A percentile compares a stretch with the other conserved stretches of the same genome.
phyloP scores from a whole-genome alignment of 2,329 filamentous ascomycete species.

The Tricladium varicosporioides region DNA sequence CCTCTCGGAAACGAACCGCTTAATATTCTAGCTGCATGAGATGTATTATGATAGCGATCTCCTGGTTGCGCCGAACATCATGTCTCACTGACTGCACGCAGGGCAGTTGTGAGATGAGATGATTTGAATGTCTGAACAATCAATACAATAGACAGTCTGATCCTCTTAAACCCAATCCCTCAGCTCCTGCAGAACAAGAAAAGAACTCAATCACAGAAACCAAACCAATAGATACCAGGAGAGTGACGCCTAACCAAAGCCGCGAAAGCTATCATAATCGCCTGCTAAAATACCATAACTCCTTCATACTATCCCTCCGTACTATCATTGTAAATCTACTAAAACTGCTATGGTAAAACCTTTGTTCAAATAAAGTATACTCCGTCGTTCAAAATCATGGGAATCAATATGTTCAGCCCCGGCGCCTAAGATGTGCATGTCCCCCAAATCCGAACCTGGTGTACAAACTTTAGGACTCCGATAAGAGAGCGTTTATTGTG shows the following conservation, averaged over 20 bases:
- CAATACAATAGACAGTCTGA: neutral
- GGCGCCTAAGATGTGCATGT: conserved; percentile 25
- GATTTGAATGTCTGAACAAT: conserved; percentile 1
- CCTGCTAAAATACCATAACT: conserved; percentile 25
- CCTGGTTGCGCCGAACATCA: neutral
- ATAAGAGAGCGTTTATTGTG: conserved; percentile 45
- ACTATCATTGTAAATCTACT: conserved; percentile 19
- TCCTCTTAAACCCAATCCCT: neutral
- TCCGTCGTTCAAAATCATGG: conserved; percentile 28
- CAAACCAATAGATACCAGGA: conserved; percentile 15
- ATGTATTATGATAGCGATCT: neutral
- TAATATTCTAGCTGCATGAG: conserved; percentile 1
- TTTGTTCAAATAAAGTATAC: conserved; percentile 19
- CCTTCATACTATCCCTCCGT: conserved; percentile 12
- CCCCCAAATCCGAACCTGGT: conserved; percentile 16
- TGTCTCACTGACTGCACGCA: conserved; percentile 5
- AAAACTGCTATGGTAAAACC: conserved; percentile 13
- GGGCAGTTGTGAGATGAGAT: conserved; percentile 15
- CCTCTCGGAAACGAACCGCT: neutral
- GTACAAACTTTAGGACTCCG: conserved; percentile 15
- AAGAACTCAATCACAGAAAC: conserved; percentile 17
- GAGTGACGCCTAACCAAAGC: conserved; percentile 19
- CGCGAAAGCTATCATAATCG: conserved; percentile 7
- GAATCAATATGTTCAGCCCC: conserved; percentile 30
- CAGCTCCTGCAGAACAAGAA: conserved; percentile 2